Base-by-base conservation (phyloP, 805 yeast genomes). In the Hanseniaspora vineae region DNA sequence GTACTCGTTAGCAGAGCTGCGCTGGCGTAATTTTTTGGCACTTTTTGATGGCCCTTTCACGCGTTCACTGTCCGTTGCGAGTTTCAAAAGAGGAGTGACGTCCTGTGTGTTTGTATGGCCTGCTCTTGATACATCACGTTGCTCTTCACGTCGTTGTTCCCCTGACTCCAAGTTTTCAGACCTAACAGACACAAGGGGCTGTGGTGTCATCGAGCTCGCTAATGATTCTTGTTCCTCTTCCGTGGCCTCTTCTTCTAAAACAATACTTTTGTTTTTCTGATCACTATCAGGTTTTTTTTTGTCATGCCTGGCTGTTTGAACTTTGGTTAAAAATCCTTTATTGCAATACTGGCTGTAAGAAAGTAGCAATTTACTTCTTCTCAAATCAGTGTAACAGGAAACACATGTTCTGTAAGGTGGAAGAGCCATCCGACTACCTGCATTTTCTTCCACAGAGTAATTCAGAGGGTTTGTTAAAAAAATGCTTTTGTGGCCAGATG, bases 381-480 rank as follows among this genome's bases (percentile, higher is more conserved):
- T 59, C 31, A 76, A 59, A 54, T 77, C 83, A 11, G 68, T 72
- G 31, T 64, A 74, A 56, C 86, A 80, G 19, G 66, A 66, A 51
- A 70, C 73, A 54, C 86, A 80, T 0, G 84, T 79, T 46, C 81
- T 65, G 55, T 75, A 77, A 10, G 71, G 68, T 2, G 80, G 71
- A 47, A 81, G 76, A 33, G 63, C 61, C 33, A 68, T 13, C 13
- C 31, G 19, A n/a, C 20, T 39, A 3, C 44, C 39, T 23, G 29
- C 29, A 23, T 23, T 23, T 23, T 23, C 29, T 23, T 23, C 29
- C 29, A 23, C 29, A 23, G 29, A 23, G 29, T 23, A 23, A 23
- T 8, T 23, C 29, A 23, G 8, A 23, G 29, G 29, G 8, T 23
- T 23, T 6, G 31, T 11, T 35, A 14, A 35, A 10, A 33, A 17